A percentile compares a stretch with the other conserved stretches of the same genome.
These are phyloP conservation scores for Monosporascus sp. DNA, from an alignment of 2,329 filamentous ascomycete species.

Conservation along the genomic window DNA sequence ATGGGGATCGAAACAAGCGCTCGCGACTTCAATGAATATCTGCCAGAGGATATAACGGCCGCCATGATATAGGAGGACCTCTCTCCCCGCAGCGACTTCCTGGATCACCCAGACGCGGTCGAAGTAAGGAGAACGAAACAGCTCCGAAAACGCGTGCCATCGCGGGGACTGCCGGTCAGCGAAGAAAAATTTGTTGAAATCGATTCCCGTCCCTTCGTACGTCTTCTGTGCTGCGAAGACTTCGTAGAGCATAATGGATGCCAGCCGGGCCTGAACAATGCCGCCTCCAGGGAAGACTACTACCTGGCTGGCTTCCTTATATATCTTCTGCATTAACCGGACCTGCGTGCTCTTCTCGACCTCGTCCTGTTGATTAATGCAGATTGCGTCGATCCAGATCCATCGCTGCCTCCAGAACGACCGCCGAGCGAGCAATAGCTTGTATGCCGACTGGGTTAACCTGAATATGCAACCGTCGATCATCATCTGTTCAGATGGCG, in stretches of 20 bases:
- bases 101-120: slow-evolving; percentile 9
- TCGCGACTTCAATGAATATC: neutral
- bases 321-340: slow-evolving; percentile 10
- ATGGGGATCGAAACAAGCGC: neutral
- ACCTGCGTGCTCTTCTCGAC: slow-evolving; percentile 10
- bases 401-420: slow-evolving; percentile 5
- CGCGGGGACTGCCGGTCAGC: neutral
- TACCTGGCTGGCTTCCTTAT: slow-evolving; percentile 7
- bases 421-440: slow-evolving; percentile 8
- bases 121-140: slow-evolving; percentile 10
- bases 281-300: slow-evolving; percentile 4
- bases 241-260: slow-evolving; percentile 2
- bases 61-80: slow-evolving; percentile 7
- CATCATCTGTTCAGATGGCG: slow-evolving; percentile 7
- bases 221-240: neutral
- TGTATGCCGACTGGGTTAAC: slow-evolving; percentile 8
- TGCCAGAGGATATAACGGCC: slow-evolving; percentile 8
- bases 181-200: neutral
- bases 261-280: slow-evolving; percentile 3
- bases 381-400: neutral
- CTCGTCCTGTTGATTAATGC: slow-evolving; percentile 9
- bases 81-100: slow-evolving; percentile 6
- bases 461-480: slow-evolving; percentile 8
- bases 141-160: slow-evolving; percentile 5
- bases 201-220: neutral